phyloP scores from a whole-genome alignment of 495 filamentous ascomycete genomes.

The Extremus antarcticus region DNA sequence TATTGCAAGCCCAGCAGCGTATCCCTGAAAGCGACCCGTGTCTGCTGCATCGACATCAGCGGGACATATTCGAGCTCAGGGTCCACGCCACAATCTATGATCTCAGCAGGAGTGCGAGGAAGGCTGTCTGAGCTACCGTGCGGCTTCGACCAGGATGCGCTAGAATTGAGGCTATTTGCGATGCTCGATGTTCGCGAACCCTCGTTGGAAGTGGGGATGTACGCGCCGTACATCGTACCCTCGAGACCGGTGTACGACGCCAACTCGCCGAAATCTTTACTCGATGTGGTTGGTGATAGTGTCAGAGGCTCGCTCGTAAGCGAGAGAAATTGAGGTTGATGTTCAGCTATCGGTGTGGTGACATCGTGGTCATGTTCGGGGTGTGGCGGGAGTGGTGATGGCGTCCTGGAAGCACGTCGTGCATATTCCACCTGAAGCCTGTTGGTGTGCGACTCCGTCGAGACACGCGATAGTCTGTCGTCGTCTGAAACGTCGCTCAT shows the following conservation, averaged over 20 bases:
- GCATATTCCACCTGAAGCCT: neutral
- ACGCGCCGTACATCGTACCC: constrained; percentile 64
- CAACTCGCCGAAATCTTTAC: constrained; percentile 27
- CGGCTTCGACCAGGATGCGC: neutral
- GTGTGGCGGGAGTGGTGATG: constrained; percentile 11
- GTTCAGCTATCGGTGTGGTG: neutral
- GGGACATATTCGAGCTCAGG: constrained; percentile 86
- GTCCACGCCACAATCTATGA: constrained; percentile 50
- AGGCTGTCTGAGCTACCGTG: constrained; percentile 1
- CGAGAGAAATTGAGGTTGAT: neutral
- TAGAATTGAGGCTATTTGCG: neutral
- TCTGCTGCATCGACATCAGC: constrained; percentile 73
- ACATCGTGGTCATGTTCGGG: constrained; percentile 2
- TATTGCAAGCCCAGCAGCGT: constrained; percentile 91
- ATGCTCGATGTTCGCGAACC: neutral
- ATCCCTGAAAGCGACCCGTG: constrained; percentile 82
- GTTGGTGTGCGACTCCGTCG: constrained; percentile 9
- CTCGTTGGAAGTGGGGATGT: constrained; percentile 25
- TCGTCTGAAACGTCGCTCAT: constrained; percentile 21
- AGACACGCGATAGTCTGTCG: constrained; percentile 16
- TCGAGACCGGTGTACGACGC: constrained; percentile 51
- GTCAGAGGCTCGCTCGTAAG: constrained; percentile 4
- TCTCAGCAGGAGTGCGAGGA: constrained; percentile 21
- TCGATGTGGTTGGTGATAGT: neutral
- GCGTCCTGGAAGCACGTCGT: constrained; percentile 4